Percentiles rank a stretch among this genome's conserved stretches.
phyloP scores from a whole-genome alignment of 176 grass and related monocot genomes.

The Ananas comosus region DNA sequence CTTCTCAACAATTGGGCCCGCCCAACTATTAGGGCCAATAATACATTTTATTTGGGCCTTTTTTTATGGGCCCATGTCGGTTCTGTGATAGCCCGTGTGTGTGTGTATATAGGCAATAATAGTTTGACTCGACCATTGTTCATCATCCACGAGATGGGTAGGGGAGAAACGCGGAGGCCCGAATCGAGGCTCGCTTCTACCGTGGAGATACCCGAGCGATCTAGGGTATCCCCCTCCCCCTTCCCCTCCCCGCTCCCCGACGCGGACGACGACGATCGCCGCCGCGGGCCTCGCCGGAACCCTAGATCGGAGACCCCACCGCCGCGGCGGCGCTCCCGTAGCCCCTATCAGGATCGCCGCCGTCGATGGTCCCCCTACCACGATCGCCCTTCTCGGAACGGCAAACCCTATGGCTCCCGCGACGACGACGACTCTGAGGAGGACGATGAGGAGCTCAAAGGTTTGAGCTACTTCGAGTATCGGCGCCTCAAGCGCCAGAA shows the following conservation, averaged over 20 bases:
- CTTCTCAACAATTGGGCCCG: neutral
- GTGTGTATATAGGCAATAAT: neutral
- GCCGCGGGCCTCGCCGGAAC: neutral
- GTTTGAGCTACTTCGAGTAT: constrained; percentile 74
- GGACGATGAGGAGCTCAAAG: constrained; percentile 62
- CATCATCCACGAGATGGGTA: constrained; percentile 1
- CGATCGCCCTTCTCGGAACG: constrained; percentile 18
- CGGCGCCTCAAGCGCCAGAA: constrained; percentile 76
- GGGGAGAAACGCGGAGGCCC: constrained; percentile 32
- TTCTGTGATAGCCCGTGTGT: too few species aligned
- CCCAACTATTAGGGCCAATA: too few species aligned
- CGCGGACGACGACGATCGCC: neutral
- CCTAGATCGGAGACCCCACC: constrained; percentile 14
- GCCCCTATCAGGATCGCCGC: constrained; percentile 11
- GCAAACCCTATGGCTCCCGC: neutral
- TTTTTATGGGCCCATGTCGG: too few species aligned
- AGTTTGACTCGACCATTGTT: neutral
- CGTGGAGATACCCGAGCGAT: constrained; percentile 41
- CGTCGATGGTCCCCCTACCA: constrained; percentile 21
- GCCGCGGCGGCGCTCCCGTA: constrained; percentile 30
- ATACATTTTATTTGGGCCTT: too few species aligned
- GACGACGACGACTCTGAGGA: constrained; percentile 24
- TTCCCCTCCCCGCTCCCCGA: neutral
- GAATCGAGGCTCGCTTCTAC: constrained; percentile 50
- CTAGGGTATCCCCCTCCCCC: constrained; percentile 45